phyloP scores from a whole-genome alignment of 257 asterid species.

The Nicotiana sylvestris region DNA sequence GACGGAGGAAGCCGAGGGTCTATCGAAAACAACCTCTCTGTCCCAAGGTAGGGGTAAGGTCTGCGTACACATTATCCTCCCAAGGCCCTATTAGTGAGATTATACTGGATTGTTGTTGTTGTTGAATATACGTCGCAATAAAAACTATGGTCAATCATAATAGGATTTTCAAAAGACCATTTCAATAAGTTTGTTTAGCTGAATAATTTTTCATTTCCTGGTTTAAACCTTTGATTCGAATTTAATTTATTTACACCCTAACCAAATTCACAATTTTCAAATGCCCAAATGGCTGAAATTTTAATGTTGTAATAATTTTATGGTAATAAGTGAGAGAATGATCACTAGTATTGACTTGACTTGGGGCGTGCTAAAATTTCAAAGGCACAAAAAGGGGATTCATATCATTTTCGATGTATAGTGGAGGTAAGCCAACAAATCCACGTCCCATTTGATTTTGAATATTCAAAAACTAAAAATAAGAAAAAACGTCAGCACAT shows the following conservation, averaged over 20 bases:
- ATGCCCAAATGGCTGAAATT: not conserved
- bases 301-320: not conserved
- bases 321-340: not conserved
- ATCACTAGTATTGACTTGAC: not conserved
- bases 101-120: no score
- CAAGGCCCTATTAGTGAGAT: no score
- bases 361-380: not conserved
- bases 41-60: no score
- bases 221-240: not conserved
- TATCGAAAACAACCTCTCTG: no score
- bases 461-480: not conserved
- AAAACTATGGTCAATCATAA: not conserved
- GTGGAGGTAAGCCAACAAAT: slow-evolving; percentile 10
- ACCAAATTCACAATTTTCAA: not conserved
- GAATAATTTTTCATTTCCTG: no score
- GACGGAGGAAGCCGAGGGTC: no score
- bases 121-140: not conserved
- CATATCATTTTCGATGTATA: not conserved
- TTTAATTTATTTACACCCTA: not conserved
- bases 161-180: not conserved
- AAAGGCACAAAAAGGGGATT: not conserved
- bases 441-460: not conserved
- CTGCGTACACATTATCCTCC: no score
- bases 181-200: no score
- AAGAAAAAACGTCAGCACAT: not conserved